Evolutionary conservation across 2,329 filamentous ascomycete genomes (phyloP).

Genomic region (Tolypocladium tundrense): DNA sequence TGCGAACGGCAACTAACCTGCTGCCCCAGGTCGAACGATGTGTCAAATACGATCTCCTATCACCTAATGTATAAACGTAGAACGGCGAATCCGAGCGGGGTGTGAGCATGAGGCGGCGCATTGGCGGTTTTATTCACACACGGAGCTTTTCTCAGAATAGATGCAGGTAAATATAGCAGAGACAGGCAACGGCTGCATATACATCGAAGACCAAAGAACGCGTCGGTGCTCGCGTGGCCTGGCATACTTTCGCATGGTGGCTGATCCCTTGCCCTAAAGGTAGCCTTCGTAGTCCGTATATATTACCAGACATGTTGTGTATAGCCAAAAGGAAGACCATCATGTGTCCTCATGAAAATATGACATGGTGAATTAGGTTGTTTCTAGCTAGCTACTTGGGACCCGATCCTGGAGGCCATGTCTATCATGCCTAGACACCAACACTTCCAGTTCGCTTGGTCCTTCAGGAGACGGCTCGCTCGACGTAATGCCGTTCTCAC

Average conservation of each 20-base stretch:
- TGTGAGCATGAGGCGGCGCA: not conserved
- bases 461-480: not conserved
- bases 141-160: not conserved
- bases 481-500: too few species aligned
- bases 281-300: not conserved
- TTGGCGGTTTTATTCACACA: not conserved
- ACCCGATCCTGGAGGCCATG: not conserved
- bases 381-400: not conserved
- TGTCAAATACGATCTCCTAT: constrained; percentile 82
- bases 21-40: constrained; percentile 62
- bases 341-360: not conserved
- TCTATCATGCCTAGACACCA: not conserved
- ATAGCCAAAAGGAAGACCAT: too few species aligned
- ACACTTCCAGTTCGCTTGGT: not conserved
- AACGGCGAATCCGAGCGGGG: not conserved
- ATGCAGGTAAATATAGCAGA: not conserved
- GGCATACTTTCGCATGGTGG: not conserved
- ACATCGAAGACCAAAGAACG: not conserved
- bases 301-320: not conserved
- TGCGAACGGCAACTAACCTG: constrained; percentile 1
- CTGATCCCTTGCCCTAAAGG: not conserved
- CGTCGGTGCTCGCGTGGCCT: not conserved
- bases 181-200: not conserved
- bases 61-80: constrained; percentile 63
- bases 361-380: not conserved